phyloP scores from a whole-genome alignment of 164 flowering plant species.

The Vitis labrusca region DNA sequence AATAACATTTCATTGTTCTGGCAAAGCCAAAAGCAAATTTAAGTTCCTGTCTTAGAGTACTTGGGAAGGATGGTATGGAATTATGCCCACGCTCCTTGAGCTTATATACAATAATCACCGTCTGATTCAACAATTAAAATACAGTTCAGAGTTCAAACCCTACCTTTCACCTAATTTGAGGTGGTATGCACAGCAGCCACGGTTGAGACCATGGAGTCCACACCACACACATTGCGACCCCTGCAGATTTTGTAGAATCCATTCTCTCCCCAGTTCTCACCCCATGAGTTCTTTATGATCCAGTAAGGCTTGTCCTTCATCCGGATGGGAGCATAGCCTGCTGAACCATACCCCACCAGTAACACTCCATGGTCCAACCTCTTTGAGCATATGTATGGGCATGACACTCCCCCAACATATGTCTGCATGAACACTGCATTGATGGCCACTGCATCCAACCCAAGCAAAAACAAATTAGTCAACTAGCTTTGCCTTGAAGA shows the following conservation, averaged over 20 bases:
- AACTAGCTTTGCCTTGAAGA: neutral
- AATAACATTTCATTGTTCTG: too few relatives aligned
- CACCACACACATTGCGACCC: slow-evolving; percentile 84
- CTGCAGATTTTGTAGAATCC: slow-evolving; percentile 95
- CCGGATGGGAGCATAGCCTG: slow-evolving; percentile 68
- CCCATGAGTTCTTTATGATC: slow-evolving; percentile 99
- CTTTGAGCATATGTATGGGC: slow-evolving; percentile 83
- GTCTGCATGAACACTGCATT: slow-evolving; percentile 97
- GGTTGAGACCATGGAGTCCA: slow-evolving; percentile 91
- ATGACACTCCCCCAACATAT: slow-evolving; percentile 83
- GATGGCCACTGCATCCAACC: slow-evolving; percentile 73
- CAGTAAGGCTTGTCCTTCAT: slow-evolving; percentile 87
- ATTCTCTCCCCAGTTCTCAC: slow-evolving; percentile 86
- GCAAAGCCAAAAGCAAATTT: too few relatives aligned
- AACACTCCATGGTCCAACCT: slow-evolving; percentile 83
- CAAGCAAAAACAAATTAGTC: neutral
- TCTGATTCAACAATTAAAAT: too few relatives aligned
- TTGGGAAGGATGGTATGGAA: too few relatives aligned
- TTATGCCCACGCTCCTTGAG: neutral
- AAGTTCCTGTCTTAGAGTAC: too few relatives aligned
- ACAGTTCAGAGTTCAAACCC: neutral
- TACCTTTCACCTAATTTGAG: slow-evolving; percentile 6
- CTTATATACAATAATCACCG: neutral
- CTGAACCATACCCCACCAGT: slow-evolving; percentile 80
- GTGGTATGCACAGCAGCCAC: slow-evolving; percentile 54